A percentile compares a stretch with the other conserved stretches of the same genome.
Conservation (phyloP, 2,329 filamentous ascomycete species). For the Pestalotiopsis sp. region DNA sequence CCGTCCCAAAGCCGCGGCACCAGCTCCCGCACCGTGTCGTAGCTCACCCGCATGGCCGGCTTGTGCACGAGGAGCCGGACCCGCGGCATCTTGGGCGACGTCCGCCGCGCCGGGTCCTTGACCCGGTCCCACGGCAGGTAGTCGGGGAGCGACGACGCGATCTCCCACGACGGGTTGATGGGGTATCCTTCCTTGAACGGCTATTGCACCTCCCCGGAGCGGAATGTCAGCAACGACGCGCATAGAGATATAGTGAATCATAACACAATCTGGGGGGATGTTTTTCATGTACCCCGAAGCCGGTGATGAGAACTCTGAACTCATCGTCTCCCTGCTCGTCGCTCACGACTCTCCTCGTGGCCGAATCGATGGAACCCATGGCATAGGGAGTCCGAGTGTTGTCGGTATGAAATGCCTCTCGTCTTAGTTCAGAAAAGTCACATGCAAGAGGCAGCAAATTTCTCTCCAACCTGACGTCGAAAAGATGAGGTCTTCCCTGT, state of each 20-base stretch:
- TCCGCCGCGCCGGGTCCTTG: conserved; percentile 40
- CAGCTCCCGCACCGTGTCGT: conserved; percentile 64
- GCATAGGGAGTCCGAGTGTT: background rate
- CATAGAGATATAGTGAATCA: conserved; percentile 4
- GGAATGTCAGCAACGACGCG: background rate
- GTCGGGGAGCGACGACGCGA: conserved; percentile 68
- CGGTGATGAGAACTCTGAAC: conserved; percentile 62
- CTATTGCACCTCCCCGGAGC: conserved; percentile 42
- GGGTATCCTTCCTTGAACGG: conserved; percentile 75
- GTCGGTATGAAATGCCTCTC: no score
- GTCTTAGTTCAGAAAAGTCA: no score
- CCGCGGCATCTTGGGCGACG: conserved; percentile 38
- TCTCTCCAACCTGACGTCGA: background rate
- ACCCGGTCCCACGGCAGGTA: conserved; percentile 57
- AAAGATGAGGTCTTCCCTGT: background rate
- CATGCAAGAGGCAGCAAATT: background rate
- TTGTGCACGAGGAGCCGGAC: conserved; percentile 69
- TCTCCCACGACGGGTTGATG: conserved; percentile 81
- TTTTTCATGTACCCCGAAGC: conserved; percentile 55
- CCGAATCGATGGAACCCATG: conserved; percentile 31
- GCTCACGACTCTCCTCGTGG: background rate
- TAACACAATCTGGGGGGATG: background rate
- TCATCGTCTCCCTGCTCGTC: conserved; percentile 43
- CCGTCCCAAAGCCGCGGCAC: conserved; percentile 66
- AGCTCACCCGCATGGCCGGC: conserved; percentile 70